These are phyloP conservation scores for Chlamydomonas sp. DNA, from an alignment of 139 green algal genomes.

Conservation along the genomic window DNA sequence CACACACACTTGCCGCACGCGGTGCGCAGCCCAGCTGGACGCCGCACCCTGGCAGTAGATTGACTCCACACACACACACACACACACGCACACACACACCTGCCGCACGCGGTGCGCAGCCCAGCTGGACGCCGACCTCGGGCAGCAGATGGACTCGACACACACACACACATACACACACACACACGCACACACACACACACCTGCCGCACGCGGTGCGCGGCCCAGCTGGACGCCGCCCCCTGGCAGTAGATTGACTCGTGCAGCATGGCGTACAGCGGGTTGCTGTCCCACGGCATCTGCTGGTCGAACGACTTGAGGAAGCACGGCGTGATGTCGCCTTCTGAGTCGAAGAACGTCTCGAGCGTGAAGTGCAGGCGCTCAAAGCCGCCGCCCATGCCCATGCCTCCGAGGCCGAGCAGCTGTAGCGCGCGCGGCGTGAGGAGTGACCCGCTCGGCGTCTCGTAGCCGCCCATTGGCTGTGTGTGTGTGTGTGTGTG, in stretches of 20 bases:
- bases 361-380: conserved; percentile 82
- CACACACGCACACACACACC: too few species aligned
- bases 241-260: conserved; percentile 93
- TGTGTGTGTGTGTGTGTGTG: too few species aligned
- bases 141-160: too few species aligned
- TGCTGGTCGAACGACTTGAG: conserved; percentile 63
- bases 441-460: conserved; percentile 63
- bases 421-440: conserved; percentile 68
- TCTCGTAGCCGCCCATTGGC: conserved; percentile 39
- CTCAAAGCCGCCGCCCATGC: conserved; percentile 71
- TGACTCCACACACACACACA: too few species aligned
- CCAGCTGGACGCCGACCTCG: too few species aligned
- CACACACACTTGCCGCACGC: too few species aligned
- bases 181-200: too few species aligned
- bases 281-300: conserved; percentile 84
- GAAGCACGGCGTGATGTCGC: conserved; percentile 66
- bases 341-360: conserved; percentile 56
- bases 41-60: too few species aligned
- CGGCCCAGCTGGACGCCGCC: conserved; percentile 55
- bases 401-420: conserved; percentile 59
- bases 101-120: too few species aligned
- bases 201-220: conserved; percentile 50
- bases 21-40: too few species aligned
- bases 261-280: conserved; percentile 89
- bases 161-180: too few species aligned